Evolutionary conservation across 2,329 filamentous ascomycete genomes (phyloP), one percentile per base, ranked within the genome.

Genomic region (Fonsecaea pugnacius): DNA sequence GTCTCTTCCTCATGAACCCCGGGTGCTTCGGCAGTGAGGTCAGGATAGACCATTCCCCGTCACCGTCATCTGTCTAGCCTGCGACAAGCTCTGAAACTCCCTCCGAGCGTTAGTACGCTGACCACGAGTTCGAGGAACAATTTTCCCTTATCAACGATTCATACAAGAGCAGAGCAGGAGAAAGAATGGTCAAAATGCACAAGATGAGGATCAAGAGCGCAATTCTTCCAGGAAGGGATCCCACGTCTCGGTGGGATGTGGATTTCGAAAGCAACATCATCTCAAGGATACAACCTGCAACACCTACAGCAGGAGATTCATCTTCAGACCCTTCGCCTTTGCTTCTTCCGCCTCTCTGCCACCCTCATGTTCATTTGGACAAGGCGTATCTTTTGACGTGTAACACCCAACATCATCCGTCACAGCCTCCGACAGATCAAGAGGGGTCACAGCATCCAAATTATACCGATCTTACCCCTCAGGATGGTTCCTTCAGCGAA

Each of bases 311-410:
- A 24, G 9, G 18, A 14, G 16, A 30, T 18, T 48, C 33, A 18
- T 40, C 52, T 16, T 24, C 60, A 50, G 50, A 60, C 16, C 66
- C 69, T 3, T 55, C 69, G 24, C 65, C 68, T 1, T 72, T 77
- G 32, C 72, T 76, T 4, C 74, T 86, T 56, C 85, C 87, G 3
- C 81, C 83, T 8, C 80, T 91, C 2, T 90, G 88, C 69, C 89
- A 91, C 72, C 88, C 89, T 7, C 89, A 91, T 69, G 85, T 91
- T 57, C 89, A 91, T 72, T 80, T 91, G 32, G 89, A 91, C 66
- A 80, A 79, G 69, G 74, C 76, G 32, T 79, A 76, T 66, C 69
- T 80, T 12, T 73, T 78, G 65, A 76, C 72, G 18, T 63, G 64
- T 53, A 66, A 71, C 62, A 56, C 27, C 33, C 55, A 60, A 10